Conservation (phyloP, 495 filamentous ascomycete genomes). For the Achaetomiella virescens region DNA sequence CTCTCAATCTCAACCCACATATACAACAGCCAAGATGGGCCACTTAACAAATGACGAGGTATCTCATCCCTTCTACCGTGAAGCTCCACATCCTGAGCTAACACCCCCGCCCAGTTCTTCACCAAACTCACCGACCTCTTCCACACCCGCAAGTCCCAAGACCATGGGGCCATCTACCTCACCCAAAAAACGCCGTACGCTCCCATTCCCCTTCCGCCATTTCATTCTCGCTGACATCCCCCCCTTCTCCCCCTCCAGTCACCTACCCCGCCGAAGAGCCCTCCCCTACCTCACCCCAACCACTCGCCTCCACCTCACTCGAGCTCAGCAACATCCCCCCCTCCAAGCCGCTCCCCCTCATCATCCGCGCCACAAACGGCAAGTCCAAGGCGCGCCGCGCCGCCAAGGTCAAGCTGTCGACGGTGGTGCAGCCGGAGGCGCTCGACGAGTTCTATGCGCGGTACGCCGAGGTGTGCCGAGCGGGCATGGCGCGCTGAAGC, state of each 20-base stretch:
- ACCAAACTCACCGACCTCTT: conserved; percentile 68
- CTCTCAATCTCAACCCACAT: neutral
- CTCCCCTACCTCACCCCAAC: neutral
- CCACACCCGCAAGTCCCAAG: conserved; percentile 55
- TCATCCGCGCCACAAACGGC: conserved; percentile 81
- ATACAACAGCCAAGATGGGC: conserved; percentile 11
- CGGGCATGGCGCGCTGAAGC: conserved; percentile 85
- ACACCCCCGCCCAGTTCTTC: conserved; percentile 66
- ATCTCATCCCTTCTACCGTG: conserved; percentile 3
- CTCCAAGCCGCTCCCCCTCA: conserved; percentile 54
- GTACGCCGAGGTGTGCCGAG: conserved; percentile 91
- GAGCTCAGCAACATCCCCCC: conserved; percentile 54
- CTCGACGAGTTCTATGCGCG: conserved; percentile 73
- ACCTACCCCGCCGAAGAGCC: conserved; percentile 11
- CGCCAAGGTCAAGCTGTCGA: conserved; percentile 76
- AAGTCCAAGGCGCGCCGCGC: conserved; percentile 47
- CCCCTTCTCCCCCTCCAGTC: conserved; percentile 1
- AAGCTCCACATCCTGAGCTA: conserved; percentile 16
- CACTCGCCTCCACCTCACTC: conserved; percentile 24
- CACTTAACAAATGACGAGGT: conserved; percentile 74
- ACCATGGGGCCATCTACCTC: conserved; percentile 73
- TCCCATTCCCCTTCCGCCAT: conserved; percentile 6
- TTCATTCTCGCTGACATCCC: conserved; percentile 15
- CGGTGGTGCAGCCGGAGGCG: conserved; percentile 66
- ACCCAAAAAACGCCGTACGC: conserved; percentile 75